phyloP scores from a whole-genome alignment of 257 asterid genomes.

The Scutellaria barbata region DNA sequence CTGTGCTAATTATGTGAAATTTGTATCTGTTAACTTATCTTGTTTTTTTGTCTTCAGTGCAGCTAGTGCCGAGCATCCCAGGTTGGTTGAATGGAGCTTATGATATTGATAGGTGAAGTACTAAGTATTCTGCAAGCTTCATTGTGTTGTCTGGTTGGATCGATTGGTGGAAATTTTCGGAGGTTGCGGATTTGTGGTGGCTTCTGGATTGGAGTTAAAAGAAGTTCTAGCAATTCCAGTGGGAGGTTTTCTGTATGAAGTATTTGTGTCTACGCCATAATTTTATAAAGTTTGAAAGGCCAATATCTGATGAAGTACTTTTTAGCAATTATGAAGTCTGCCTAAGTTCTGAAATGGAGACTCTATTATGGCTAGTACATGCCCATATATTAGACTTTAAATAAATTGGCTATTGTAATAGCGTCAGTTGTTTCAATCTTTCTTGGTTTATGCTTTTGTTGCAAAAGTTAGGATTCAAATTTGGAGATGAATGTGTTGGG shows the following conservation, averaged over 20 bases:
- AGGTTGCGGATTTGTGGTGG: slow-evolving; percentile 40
- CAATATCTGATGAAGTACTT: slow-evolving; percentile 5
- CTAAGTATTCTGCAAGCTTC: slow-evolving; percentile 44
- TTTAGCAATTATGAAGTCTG: slow-evolving; percentile 25
- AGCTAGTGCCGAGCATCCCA: slow-evolving; percentile 73
- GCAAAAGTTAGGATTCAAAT: slow-evolving; percentile 15
- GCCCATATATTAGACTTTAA: slow-evolving; percentile 23
- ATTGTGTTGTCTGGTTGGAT: slow-evolving; percentile 52
- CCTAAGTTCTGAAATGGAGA: slow-evolving; percentile 22
- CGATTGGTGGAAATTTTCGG: slow-evolving; percentile 36
- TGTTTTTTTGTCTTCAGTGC: slow-evolving; percentile 18
- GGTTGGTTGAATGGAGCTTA: slow-evolving; percentile 52
- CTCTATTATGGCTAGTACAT: background rate
- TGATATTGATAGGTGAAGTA: slow-evolving; percentile 54
- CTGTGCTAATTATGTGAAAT: background rate
- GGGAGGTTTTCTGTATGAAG: slow-evolving; percentile 33
- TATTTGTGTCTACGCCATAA: slow-evolving; percentile 34
- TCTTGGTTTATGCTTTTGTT: slow-evolving; percentile 18
- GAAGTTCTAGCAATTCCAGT: slow-evolving; percentile 37
- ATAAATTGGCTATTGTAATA: slow-evolving; percentile 30
- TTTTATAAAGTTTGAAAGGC: slow-evolving; percentile 43
- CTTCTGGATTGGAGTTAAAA: slow-evolving; percentile 35
- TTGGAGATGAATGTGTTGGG: slow-evolving; percentile 3
- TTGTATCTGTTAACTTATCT: background rate
- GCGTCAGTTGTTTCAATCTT: background rate